Evolutionary conservation across 306 rosid genomes (phyloP), one percentile per base, ranked within the genome.

Genomic region (Pyrus pyrifolia): DNA sequence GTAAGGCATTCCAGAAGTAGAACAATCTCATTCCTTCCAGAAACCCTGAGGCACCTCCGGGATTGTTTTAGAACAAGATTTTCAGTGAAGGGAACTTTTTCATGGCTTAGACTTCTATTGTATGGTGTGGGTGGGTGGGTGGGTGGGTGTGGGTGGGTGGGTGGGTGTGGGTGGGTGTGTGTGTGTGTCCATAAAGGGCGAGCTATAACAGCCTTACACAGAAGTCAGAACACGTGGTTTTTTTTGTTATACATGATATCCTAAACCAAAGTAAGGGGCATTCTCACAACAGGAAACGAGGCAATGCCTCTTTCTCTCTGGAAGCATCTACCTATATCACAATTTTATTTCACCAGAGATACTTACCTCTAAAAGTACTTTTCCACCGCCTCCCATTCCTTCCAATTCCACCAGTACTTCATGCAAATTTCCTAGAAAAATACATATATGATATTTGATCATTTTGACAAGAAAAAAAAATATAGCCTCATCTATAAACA

Each of bases 311-410:
- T 29, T 19, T 75, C 6, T 74, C 58, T 44, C 49, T 13, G 15
- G 33, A 70, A 74, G 22, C 12, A 52, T 55, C 62, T 40, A 42
- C 57, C 75, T 5, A 2, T 22, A 30, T 22, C 23, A 68, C 62
- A 33, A 67, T 76, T 76, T 42, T 30, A 67, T 81, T 71, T 55
- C 71, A 58, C 78, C 38, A 73, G 59, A 53, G 80, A 78, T 76
- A 81, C 91, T 84, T 83, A 89, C 98, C 96, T 94, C 98, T 55
- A 94, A 71, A 75, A 81, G 91, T 74, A 94, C 79, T 80, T 89
- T 88, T 81, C 97, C 98, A 65, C 98, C 98, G 71, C 96, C 93
- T 72, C 98, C 98, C 94, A 94, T 94, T 78, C 98, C 98, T 86
- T 92, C 97, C 88, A 94, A 81, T 77, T 92, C 97, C 81, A 94